Conservation (phyloP, 2,329 filamentous ascomycete genomes). For the Fulvia fulva region DNA sequence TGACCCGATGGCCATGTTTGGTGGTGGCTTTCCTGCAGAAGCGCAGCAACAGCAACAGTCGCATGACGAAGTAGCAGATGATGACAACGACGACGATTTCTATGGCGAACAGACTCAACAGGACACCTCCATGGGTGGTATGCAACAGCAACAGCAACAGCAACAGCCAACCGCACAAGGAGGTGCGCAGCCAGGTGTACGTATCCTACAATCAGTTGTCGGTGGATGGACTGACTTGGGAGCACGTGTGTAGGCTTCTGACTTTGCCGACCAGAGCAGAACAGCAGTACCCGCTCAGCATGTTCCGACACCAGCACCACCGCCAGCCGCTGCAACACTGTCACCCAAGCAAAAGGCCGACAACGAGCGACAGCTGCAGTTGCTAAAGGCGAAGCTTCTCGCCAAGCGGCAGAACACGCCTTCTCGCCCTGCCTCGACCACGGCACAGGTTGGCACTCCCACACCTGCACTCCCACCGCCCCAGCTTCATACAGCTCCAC, state of each 20-base stretch:
- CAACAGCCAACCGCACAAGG: constrained; percentile 1
- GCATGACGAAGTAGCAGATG: constrained; percentile 16
- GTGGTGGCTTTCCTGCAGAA: constrained; percentile 3
- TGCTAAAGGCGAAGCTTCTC: constrained; percentile 33
- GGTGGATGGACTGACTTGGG: constrained; percentile 20
- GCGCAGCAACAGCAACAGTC: constrained; percentile 6
- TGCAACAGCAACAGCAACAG: too few species aligned
- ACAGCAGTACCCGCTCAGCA: not conserved
- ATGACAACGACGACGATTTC: constrained; percentile 23
- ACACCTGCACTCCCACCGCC: not conserved
- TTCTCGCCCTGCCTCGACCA: not conserved
- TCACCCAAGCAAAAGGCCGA: constrained; percentile 16
- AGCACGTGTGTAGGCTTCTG: constrained; percentile 9
- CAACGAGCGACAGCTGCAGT: constrained; percentile 27
- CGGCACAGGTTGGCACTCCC: not conserved
- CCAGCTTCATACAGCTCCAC: not conserved
- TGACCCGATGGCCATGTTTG: constrained; percentile 20
- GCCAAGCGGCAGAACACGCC: constrained; percentile 23
- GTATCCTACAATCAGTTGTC: constrained; percentile 4
- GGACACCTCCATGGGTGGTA: too few species aligned
- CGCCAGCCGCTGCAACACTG: not conserved
- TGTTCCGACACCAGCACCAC: not conserved
- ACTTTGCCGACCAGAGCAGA: not conserved
- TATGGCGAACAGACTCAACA: constrained; percentile 16
- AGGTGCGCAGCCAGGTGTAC: constrained; percentile 18